Conservation (phyloP, 2,329 filamentous ascomycete genomes). For the Paracamarosporium sp. region DNA sequence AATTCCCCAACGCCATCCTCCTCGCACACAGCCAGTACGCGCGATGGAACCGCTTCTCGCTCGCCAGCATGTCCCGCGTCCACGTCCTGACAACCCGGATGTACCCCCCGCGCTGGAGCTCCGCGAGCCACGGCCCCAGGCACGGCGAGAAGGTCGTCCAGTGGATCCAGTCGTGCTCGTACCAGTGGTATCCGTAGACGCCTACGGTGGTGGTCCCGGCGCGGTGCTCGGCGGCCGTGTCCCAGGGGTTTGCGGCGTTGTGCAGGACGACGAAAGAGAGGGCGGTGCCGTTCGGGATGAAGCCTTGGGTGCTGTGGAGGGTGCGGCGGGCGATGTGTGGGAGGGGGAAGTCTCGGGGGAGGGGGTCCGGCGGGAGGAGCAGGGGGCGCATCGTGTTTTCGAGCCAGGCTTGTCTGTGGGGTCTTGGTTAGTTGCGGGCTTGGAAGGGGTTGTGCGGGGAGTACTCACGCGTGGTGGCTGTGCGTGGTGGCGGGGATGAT, state of each 20-base stretch:
- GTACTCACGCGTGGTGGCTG: conserved; percentile 2
- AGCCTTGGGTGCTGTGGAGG: conserved; percentile 27
- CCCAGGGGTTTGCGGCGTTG: conserved; percentile 31
- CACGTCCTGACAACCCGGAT: conserved; percentile 21
- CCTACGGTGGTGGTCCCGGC: conserved; percentile 28
- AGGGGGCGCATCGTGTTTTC: background rate
- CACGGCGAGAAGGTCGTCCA: conserved; percentile 30
- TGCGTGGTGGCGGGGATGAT: conserved; percentile 17
- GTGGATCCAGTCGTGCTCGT: conserved; percentile 25
- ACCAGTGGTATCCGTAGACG: conserved; percentile 26
- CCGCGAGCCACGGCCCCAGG: conserved; percentile 7
- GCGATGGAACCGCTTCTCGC: conserved; percentile 32
- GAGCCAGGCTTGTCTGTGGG: conserved; percentile 15
- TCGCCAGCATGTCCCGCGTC: conserved; percentile 18
- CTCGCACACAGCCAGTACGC: conserved; percentile 39
- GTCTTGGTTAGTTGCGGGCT: background rate
- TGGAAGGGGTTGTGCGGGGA: background rate
- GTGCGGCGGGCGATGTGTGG: conserved; percentile 3
- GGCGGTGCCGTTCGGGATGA: conserved; percentile 26
- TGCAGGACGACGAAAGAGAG: conserved; percentile 34
- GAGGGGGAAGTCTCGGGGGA: background rate
- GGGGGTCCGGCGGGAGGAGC: background rate
- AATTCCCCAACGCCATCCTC: conserved; percentile 8
- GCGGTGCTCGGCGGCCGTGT: conserved; percentile 1
- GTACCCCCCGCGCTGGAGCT: background rate